Evolutionary conservation across 257 asterid species (phyloP).

Genomic region (Primulina tabacum): DNA sequence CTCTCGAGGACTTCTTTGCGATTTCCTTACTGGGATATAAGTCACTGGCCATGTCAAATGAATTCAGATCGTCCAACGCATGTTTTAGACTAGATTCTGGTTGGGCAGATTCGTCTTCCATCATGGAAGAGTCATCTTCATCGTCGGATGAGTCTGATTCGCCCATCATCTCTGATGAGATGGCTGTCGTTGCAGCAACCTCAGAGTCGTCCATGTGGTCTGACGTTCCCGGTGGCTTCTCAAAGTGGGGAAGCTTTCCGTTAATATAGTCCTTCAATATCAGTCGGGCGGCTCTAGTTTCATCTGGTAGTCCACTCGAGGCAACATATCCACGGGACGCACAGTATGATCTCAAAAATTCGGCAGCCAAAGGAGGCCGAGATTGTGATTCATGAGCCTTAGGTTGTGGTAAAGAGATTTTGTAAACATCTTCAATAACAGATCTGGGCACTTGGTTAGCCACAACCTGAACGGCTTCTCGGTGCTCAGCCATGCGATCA

Average conservation of each 20-base stretch:
- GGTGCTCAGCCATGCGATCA: slow-evolving; percentile 86
- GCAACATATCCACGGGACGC: slow-evolving; percentile 94
- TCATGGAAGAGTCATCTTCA: slow-evolving; percentile 27
- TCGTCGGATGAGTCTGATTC: slow-evolving; percentile 43
- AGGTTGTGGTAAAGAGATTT: slow-evolving; percentile 79
- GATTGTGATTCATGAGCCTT: slow-evolving; percentile 72
- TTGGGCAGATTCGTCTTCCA: slow-evolving; percentile 29
- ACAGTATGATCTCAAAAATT: slow-evolving; percentile 73
- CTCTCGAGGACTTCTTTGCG: slow-evolving; percentile 35
- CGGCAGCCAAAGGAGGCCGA: slow-evolving; percentile 72
- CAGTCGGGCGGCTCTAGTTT: slow-evolving; percentile 81
- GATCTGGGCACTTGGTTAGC: slow-evolving; percentile 78
- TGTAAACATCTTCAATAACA: slow-evolving; percentile 63
- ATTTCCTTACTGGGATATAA: slow-evolving; percentile 38
- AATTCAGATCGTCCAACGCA: slow-evolving; percentile 58
- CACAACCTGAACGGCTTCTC: slow-evolving; percentile 87
- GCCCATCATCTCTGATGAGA: slow-evolving; percentile 28
- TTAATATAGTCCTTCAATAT: slow-evolving; percentile 88
- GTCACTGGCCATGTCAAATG: slow-evolving; percentile 74
- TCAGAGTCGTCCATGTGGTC: slow-evolving; percentile 32
- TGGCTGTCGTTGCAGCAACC: slow-evolving; percentile 21
- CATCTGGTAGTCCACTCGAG: slow-evolving; percentile 88
- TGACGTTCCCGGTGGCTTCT: slow-evolving; percentile 59
- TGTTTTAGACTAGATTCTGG: slow-evolving; percentile 41
- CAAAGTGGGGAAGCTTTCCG: slow-evolving; percentile 89